phyloP scores from a whole-genome alignment of 2,329 filamentous ascomycete species.

The Alternaria ventricosa region DNA sequence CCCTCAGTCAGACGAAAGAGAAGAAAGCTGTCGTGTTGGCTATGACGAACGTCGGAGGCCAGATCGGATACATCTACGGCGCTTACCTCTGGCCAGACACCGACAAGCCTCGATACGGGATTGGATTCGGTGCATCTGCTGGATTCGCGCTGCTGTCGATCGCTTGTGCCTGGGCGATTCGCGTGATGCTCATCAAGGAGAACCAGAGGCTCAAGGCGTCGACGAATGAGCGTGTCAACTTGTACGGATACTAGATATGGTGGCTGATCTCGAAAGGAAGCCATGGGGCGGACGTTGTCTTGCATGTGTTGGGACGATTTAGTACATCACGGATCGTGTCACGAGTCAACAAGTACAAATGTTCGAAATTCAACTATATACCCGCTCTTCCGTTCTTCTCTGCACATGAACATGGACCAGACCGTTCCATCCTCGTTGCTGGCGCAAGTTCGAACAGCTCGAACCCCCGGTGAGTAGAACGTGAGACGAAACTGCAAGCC shows the following conservation, averaged over 20 bases:
- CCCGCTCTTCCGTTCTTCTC: neutral
- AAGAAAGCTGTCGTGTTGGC: conserved; percentile 42
- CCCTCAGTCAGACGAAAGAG: conserved; percentile 37
- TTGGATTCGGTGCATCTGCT: conserved; percentile 39
- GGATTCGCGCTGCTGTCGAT: conserved; percentile 36
- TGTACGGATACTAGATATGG: conserved; percentile 33
- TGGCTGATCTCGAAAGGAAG: neutral
- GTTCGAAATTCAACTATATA: too few species aligned
- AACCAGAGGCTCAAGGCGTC: conserved; percentile 31
- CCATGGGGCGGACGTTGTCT: neutral
- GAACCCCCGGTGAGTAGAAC: too few species aligned
- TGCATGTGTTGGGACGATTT: neutral
- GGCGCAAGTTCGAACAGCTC: too few species aligned
- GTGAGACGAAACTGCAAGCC: neutral
- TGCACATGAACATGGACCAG: neutral
- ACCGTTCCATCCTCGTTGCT: too few species aligned
- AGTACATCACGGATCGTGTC: neutral
- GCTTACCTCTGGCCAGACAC: conserved; percentile 36
- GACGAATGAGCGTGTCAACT: conserved; percentile 35
- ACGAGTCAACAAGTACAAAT: too few species aligned
- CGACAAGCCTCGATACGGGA: conserved; percentile 33
- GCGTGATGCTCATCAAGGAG: conserved; percentile 35
- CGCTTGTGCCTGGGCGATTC: conserved; percentile 38
- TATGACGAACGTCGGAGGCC: conserved; percentile 37
- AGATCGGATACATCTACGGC: conserved; percentile 41